Conservation (phyloP, 2,329 filamentous ascomycete genomes). For the Berkeleyomyces basicola region DNA sequence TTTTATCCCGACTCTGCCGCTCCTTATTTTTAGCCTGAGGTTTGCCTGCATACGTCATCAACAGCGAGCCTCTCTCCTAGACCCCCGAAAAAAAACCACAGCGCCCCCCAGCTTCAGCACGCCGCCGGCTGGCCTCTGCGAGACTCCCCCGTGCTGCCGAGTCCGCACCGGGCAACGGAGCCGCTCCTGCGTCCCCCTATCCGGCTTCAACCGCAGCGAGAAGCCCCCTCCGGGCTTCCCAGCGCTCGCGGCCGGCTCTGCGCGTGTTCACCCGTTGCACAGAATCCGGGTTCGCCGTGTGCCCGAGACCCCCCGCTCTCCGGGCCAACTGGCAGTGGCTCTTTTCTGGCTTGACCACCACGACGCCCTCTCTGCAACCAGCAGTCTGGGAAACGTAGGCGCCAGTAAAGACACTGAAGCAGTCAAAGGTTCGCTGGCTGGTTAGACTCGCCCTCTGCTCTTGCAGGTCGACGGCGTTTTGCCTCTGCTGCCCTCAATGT, state of each 20-base stretch:
- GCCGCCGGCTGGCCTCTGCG: too few species aligned
- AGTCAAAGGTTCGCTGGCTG: background rate
- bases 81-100: too few species aligned
- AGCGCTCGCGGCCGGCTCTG: too few species aligned
- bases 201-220: background rate
- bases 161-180: too few species aligned
- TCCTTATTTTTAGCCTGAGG: background rate
- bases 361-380: background rate
- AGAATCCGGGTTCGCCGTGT: too few species aligned
- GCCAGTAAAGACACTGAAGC: background rate
- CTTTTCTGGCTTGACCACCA: too few species aligned
- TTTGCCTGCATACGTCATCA: background rate
- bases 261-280: too few species aligned
- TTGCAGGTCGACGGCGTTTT: background rate
- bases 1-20: background rate
- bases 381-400: too few species aligned
- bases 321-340: too few species aligned
- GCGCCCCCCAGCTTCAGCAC: too few species aligned
- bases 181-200: background rate
- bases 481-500: constrained; percentile 10
- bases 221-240: background rate
- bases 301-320: too few species aligned
- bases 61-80: background rate
- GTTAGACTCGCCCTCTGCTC: background rate
- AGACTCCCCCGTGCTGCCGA: too few species aligned